phyloP scores from a whole-genome alignment of 805 yeast genomes.

The Cyberlindnera misumaiensis region DNA sequence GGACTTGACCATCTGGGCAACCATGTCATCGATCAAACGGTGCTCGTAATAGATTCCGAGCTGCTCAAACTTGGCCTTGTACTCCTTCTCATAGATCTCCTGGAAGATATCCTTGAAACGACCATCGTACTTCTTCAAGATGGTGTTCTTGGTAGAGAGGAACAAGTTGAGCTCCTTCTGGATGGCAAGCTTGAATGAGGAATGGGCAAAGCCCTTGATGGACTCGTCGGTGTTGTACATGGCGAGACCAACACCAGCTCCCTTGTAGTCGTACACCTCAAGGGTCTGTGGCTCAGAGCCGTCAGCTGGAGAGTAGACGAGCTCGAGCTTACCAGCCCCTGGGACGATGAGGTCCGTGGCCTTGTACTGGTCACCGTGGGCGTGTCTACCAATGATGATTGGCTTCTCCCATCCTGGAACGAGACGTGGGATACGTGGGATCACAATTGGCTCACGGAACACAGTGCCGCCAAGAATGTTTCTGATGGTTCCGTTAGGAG shows the following conservation, averaged over 20 bases:
- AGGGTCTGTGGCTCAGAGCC: conserved; percentile 50
- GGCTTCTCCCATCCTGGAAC: conserved; percentile 94
- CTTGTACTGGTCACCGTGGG: conserved; percentile 94
- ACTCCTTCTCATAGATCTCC: conserved; percentile 62
- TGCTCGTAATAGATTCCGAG: conserved; percentile 92
- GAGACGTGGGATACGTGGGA: conserved; percentile 79
- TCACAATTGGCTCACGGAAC: conserved; percentile 93
- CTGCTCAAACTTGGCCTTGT: conserved; percentile 65
- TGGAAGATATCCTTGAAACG: conserved; percentile 92
- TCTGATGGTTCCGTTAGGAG: conserved; percentile 96
- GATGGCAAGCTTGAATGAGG: conserved; percentile 85
- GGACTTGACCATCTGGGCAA: conserved; percentile 96
- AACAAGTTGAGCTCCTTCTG: conserved; percentile 72
- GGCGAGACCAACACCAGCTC: conserved; percentile 72
- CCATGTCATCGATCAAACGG: conserved; percentile 96
- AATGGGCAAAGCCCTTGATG: conserved; percentile 83
- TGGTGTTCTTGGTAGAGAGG: conserved; percentile 91
- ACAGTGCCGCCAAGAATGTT: conserved; percentile 95
- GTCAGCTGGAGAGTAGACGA: conserved; percentile 66
- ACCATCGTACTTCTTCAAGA: conserved; percentile 90
- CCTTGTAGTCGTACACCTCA: conserved; percentile 62
- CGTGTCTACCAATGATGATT: conserved; percentile 95
- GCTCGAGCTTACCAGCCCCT: conserved; percentile 69
- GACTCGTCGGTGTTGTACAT: conserved; percentile 97
- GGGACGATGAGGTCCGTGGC: conserved; percentile 83